Conservation (phyloP, 2,329 filamentous ascomycete genomes). For the Escovopsis sp. region DNA sequence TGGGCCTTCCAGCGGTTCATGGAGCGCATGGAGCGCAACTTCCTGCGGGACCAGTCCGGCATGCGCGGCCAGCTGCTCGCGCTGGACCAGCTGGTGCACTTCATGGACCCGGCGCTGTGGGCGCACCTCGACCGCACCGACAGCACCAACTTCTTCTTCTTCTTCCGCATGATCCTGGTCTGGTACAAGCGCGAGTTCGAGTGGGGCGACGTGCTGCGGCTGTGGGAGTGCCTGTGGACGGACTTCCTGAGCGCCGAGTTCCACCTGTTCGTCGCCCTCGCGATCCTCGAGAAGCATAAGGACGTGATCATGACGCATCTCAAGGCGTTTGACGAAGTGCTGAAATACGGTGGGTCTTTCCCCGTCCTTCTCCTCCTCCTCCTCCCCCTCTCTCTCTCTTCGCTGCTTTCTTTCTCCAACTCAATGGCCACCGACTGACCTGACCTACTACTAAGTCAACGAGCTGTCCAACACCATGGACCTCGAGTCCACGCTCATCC, state of each 20-base stretch:
- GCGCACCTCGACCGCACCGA: constrained; percentile 79
- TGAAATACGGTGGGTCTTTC: constrained; percentile 68
- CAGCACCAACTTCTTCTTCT: constrained; percentile 98
- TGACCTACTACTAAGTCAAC: constrained; percentile 48
- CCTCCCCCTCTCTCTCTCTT: too few species aligned
- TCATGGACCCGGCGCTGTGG: constrained; percentile 93
- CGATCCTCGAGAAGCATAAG: constrained; percentile 90
- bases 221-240: constrained; percentile 94
- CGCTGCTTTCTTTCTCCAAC: too few species aligned
- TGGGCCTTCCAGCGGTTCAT: constrained; percentile 96
- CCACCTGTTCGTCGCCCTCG: constrained; percentile 85
- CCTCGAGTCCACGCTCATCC: constrained; percentile 67
- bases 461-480: constrained; percentile 91
- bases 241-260: constrained; percentile 82
- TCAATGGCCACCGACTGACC: neutral
- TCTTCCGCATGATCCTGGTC: constrained; percentile 96
- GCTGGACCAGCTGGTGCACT: constrained; percentile 85
- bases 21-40: constrained; percentile 96
- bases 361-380: too few species aligned
- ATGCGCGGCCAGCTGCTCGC: constrained; percentile 88
- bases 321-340: constrained; percentile 86
- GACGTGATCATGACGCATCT: constrained; percentile 92
- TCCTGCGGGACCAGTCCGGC: constrained; percentile 85
- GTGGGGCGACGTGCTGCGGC: constrained; percentile 69
- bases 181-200: constrained; percentile 98